phyloP scores from a whole-genome alignment of 768 basidiomycete species.

The Leccinellum luteum region DNA sequence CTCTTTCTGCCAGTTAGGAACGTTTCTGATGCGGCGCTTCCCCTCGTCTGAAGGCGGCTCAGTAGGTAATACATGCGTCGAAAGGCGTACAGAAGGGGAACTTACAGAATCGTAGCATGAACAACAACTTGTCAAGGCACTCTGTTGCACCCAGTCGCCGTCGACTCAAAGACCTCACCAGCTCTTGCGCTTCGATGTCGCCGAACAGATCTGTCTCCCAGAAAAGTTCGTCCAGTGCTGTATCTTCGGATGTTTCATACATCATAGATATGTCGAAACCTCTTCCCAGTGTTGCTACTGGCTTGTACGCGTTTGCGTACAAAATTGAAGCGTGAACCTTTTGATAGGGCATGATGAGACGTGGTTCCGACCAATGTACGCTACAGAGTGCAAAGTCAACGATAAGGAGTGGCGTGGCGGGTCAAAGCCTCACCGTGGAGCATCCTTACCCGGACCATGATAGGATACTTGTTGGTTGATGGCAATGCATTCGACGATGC shows the following conservation, averaged over 20 bases:
- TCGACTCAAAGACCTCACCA: conserved; percentile 2
- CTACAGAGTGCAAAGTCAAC: background rate
- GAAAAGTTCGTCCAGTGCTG: background rate
- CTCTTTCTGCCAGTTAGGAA: conserved; percentile 10
- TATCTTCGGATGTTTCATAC: background rate
- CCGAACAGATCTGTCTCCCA: conserved; percentile 15
- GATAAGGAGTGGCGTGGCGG: background rate
- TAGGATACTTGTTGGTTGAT: conserved; percentile 11
- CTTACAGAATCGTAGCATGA: conserved; percentile 7
- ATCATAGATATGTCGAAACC: background rate
- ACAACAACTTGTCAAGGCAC: conserved; percentile 13
- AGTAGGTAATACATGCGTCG: background rate
- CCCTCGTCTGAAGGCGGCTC: conserved; percentile 15
- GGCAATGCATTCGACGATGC: conserved; percentile 4
- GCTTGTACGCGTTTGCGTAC: background rate
- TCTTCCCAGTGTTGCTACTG: background rate
- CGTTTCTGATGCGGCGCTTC: conserved; percentile 13
- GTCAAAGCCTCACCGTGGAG: conserved; percentile 6
- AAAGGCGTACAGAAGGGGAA: background rate
- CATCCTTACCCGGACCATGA: background rate
- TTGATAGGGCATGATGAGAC: conserved; percentile 6
- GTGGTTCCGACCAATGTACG: conserved; percentile 8
- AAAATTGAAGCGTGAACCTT: background rate
- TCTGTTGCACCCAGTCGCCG: conserved; percentile 7
- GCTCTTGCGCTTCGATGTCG: conserved; percentile 1